Evolutionary conservation across 192 early-diverging fungal genomes (phyloP), one percentile per base, ranked within the genome.

Genomic region (Mortierella alpina): DNA sequence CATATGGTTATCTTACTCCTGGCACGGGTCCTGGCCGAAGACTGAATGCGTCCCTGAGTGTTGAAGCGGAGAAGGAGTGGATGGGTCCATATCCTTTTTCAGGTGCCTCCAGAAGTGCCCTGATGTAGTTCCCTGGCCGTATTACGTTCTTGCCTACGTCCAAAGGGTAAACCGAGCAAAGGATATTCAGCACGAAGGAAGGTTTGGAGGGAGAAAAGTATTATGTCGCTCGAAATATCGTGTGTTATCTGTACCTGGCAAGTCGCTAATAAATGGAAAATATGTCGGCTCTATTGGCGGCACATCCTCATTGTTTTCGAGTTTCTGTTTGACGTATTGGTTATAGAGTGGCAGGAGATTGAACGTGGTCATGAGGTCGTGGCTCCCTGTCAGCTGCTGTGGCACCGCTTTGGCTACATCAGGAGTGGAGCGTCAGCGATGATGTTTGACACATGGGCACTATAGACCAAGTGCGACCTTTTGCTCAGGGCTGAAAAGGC

Each of bases 321-420:
- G 22, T 44, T 63, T 68, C 47, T 80, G 77, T 48, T 70, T 72
- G 60, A 80, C 77, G 18, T 80, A 80, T 49, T 59, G 68, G 66
- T 80, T 72, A 49, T 80, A 80, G 31, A 80, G 70, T 20, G 77
- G 77, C 9, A 72, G 66, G 39, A 80, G 77, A 46, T 72, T 72
- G 70, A 72, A 80, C n/a, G 70, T 72, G 20, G 77, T 68, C 64
- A 80, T 80, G 23, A 80, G 77, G 55, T 80, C 77, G 22, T 80
- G 77, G 47, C 60, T 72, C 18, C 70, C 77, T 14, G 69, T 72
- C 59, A 80, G 61, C 31, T 66, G 59, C 63, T 80, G 77, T 41
- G 70, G 58, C 15, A 63, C 55, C 22, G 70, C 46, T 22, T 68
- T 68, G 31, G 51, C 77, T 80, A 68, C 15, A 59, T 53, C 59